These are phyloP conservation scores for Hyaloscypha finlandica DNA, from an alignment of 495 filamentous ascomycete genomes.

Conservation along the genomic window DNA sequence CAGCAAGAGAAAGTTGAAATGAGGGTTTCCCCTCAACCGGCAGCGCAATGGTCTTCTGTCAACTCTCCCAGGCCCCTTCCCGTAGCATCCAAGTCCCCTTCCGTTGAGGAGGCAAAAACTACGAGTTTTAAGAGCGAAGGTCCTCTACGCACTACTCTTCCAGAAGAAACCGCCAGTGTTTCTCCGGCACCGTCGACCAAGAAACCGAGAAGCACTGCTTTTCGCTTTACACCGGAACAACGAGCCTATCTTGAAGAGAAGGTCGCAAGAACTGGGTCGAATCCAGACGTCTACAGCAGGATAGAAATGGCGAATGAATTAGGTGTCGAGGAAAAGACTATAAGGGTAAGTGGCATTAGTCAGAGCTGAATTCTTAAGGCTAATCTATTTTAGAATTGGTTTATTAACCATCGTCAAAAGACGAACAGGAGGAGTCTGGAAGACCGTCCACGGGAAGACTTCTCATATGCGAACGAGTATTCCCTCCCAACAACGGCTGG, in stretches of 20 bases:
- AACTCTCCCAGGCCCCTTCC: not conserved
- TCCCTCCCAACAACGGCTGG: not conserved
- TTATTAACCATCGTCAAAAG: conserved; percentile 2
- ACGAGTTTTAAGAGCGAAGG: not conserved
- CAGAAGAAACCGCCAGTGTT: not conserved
- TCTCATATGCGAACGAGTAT: not conserved
- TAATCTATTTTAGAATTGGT: conserved; percentile 16
- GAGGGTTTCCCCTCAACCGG: not conserved
- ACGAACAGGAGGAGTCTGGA: conserved; percentile 2
- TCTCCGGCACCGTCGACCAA: not conserved
- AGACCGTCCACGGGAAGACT: not conserved
- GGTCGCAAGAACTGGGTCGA: conserved; percentile 1
- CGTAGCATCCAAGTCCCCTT: not conserved
- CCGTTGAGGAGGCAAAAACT: not conserved
- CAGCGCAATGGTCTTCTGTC: not conserved
- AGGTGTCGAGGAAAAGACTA: conserved; percentile 5
- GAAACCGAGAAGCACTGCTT: not conserved
- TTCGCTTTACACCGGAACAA: not conserved
- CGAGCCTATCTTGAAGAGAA: conserved; percentile 2
- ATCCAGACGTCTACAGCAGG: conserved; percentile 9
- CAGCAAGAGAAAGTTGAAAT: not conserved
- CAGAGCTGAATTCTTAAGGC: not conserved
- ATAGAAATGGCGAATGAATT: conserved; percentile 11
- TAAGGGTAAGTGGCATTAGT: not conserved
- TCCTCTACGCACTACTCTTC: not conserved